Evolutionary conservation across 495 filamentous ascomycete species (phyloP).

Genomic region (Tirmania nivea): DNA sequence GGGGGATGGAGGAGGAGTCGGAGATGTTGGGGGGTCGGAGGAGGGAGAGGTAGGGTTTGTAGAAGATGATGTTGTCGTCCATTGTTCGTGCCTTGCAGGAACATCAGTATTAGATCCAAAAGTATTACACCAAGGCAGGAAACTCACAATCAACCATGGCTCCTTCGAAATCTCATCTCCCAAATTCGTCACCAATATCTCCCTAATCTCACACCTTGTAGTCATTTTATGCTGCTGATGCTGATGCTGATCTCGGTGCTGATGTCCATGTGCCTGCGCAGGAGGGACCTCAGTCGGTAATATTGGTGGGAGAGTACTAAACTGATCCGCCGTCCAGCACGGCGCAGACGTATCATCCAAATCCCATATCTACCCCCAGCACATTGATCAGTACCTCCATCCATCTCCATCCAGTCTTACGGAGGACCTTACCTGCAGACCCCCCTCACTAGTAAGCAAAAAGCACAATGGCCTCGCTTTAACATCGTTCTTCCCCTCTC

Average conservation of each 20-base stretch:
- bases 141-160: conserved; percentile 59
- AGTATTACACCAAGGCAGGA: conserved; percentile 21
- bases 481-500: conserved; percentile 21
- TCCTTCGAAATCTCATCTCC: conserved; percentile 46
- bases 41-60: conserved; percentile 44
- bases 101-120: background rate
- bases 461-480: conserved; percentile 35
- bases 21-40: background rate
- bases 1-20: too few species aligned
- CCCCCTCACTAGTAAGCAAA: conserved; percentile 45
- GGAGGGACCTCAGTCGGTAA: conserved; percentile 42
- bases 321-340: conserved; percentile 41
- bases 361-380: conserved; percentile 32
- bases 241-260: background rate
- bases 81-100: conserved; percentile 23
- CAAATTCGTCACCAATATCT: conserved; percentile 63
- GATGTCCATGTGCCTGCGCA: background rate
- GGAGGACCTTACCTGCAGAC: conserved; percentile 41
- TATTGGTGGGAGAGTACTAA: conserved; percentile 57
- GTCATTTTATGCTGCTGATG: conserved; percentile 29
- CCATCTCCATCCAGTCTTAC: background rate
- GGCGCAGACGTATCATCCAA: conserved; percentile 39
- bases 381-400: too few species aligned
- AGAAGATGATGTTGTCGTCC: conserved; percentile 67
- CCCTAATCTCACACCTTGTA: conserved; percentile 44